A percentile compares a stretch with the other conserved stretches of the same genome.
Conservation (phyloP, 345 rosid genomes). For the Trapa bicornis region DNA sequence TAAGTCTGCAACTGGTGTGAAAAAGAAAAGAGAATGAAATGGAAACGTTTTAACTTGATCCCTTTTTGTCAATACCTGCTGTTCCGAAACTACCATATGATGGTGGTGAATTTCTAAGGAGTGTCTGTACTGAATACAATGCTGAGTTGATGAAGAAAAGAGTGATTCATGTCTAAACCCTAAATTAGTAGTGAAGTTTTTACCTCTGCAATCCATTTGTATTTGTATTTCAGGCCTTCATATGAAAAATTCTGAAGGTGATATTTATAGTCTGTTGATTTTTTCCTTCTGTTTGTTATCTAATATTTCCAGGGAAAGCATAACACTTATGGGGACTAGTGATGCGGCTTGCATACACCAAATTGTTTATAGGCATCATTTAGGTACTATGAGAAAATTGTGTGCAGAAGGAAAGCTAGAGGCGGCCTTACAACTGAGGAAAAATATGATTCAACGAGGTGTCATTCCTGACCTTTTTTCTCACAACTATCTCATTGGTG, state of each 20-base stretch:
- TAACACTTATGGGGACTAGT: conserved; percentile 17
- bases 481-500: conserved; percentile 57
- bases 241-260: not conserved
- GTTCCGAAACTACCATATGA: not conserved
- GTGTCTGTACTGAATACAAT: not conserved
- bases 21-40: too few relatives aligned
- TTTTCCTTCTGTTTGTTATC: not conserved
- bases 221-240: not conserved
- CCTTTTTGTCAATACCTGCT: too few relatives aligned
- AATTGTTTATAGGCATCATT: conserved; percentile 18
- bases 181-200: not conserved
- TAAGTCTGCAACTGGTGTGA: too few relatives aligned
- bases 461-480: conserved; percentile 42
- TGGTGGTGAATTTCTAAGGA: not conserved
- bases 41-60: too few relatives aligned
- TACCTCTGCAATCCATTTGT: not conserved
- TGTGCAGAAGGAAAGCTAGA: conserved; percentile 53
- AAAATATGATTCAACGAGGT: conserved; percentile 39
- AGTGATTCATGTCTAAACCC: not conserved
- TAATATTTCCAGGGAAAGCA: conserved; percentile 40
- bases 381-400: conserved; percentile 31
- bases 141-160: not conserved
- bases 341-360: conserved; percentile 10
- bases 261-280: not conserved
- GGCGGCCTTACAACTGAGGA: conserved; percentile 51